Evolutionary conservation across 2,329 filamentous ascomycete genomes (phyloP).

Genomic region (Orbilia quercus): DNA sequence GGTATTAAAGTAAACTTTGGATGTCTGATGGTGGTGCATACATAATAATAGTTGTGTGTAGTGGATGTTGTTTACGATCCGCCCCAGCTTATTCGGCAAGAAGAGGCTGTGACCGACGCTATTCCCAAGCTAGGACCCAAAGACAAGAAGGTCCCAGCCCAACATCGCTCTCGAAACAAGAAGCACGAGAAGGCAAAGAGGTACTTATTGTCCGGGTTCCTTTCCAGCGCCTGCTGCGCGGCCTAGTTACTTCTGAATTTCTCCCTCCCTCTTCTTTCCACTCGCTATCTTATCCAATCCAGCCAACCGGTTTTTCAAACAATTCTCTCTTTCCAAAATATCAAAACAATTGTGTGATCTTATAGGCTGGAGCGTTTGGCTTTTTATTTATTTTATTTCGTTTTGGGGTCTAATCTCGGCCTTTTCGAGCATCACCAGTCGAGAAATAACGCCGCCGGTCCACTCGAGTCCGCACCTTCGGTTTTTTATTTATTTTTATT

Average conservation of each 20-base stretch:
- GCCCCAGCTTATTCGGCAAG: constrained; percentile 56
- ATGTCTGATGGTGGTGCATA: constrained; percentile 17
- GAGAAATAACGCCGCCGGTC: constrained; percentile 4
- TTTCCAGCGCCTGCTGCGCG: constrained; percentile 46
- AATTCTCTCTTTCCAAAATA: constrained; percentile 37
- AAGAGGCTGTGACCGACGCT: constrained; percentile 57
- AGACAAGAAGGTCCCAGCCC: constrained; percentile 49
- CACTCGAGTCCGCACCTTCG: too few relatives aligned
- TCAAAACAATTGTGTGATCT: constrained; percentile 47
- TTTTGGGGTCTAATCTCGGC: constrained; percentile 7
- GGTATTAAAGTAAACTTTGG: constrained; percentile 24
- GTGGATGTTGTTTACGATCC: constrained; percentile 44
- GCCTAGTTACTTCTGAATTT: constrained; percentile 50
- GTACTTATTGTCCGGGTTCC: constrained; percentile 56
- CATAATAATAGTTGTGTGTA: background rate
- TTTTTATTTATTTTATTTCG: constrained; percentile 4
- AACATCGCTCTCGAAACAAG: constrained; percentile 33
- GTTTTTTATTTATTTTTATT: too few relatives aligned
- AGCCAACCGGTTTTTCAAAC: constrained; percentile 54
- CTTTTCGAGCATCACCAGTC: constrained; percentile 24
- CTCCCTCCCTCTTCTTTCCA: constrained; percentile 42
- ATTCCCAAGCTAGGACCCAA: constrained; percentile 53
- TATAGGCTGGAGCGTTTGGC: constrained; percentile 41
- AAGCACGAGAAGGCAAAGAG: too few relatives aligned
- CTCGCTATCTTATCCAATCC: constrained; percentile 55